Evolutionary conservation across 208 protist genomes (phyloP).

Genomic region (Acanthamoeba sp.): DNA sequence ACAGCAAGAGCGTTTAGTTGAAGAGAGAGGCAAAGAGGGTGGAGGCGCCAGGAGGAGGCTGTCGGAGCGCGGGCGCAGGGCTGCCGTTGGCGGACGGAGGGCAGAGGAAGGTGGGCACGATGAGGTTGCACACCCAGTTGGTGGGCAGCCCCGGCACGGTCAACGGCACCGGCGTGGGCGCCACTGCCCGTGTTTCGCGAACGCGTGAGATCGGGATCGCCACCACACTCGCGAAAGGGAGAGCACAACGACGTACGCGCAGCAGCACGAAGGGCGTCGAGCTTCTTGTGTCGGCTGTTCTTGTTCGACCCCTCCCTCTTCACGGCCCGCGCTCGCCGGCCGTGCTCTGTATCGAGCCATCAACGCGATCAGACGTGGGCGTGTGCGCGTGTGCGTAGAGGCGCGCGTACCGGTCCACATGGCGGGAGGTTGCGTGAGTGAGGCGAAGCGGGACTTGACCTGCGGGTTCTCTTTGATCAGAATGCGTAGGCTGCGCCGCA

Average conservation of each 20-base stretch:
- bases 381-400: no score
- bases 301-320: neutral
- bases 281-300: neutral
- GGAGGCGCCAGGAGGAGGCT: neutral
- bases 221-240: neutral
- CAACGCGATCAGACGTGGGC: neutral
- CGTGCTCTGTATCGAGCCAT: neutral
- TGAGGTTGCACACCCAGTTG: slow-evolving; percentile 26
- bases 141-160: neutral
- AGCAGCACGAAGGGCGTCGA: neutral
- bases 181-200: neutral
- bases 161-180: neutral
- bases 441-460: slow-evolving; percentile 3
- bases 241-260: neutral
- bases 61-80: neutral
- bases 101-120: slow-evolving; percentile 27
- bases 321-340: neutral
- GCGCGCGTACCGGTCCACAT: slow-evolving; percentile 7
- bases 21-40: slow-evolving; percentile 14
- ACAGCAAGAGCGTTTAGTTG: no score
- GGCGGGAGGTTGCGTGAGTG: neutral
- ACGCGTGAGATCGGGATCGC: neutral
- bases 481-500: neutral
- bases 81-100: neutral
- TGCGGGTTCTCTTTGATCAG: slow-evolving; percentile 13